These are phyloP conservation scores for Phyllosticta paracitricarpa DNA, from an alignment of 2,329 filamentous ascomycete species.

Conservation along the genomic window DNA sequence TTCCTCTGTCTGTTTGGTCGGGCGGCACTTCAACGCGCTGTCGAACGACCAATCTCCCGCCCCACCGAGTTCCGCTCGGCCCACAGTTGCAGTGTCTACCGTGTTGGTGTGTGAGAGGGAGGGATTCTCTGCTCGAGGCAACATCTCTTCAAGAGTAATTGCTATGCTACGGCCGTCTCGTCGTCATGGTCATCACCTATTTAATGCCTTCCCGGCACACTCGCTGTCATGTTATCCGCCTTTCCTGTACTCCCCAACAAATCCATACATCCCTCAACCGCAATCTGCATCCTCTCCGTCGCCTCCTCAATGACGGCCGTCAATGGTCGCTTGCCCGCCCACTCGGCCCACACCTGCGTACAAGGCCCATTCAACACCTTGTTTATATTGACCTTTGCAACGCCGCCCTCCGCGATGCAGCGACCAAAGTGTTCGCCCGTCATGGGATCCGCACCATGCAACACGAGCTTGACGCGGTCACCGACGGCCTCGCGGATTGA, in stretches of 20 bases:
- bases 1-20: too few species aligned
- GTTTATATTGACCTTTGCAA: slow-evolving; percentile 50
- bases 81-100: too few species aligned
- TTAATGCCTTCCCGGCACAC: not conserved
- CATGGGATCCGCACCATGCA: slow-evolving; percentile 51
- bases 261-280: slow-evolving; percentile 48
- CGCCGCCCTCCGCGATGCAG: slow-evolving; percentile 40
- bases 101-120: too few species aligned
- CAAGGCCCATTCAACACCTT: slow-evolving; percentile 47
- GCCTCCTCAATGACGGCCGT: slow-evolving; percentile 46
- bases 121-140: too few species aligned
- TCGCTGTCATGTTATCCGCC: slow-evolving; percentile 12
- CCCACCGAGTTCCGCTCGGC: too few species aligned
- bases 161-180: too few species aligned
- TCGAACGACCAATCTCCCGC: too few species aligned
- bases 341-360: slow-evolving; percentile 37
- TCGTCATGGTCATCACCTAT: not conserved
- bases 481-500: slow-evolving; percentile 41
- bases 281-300: slow-evolving; percentile 45
- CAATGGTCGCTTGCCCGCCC: slow-evolving; percentile 41
- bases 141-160: not conserved
- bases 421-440: slow-evolving; percentile 44
- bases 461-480: slow-evolving; percentile 41
- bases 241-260: slow-evolving; percentile 33
- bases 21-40: too few species aligned